Evolutionary conservation across 2,329 filamentous ascomycete genomes (phyloP).

Genomic region (Aspergillus pseudoviridinutans): DNA sequence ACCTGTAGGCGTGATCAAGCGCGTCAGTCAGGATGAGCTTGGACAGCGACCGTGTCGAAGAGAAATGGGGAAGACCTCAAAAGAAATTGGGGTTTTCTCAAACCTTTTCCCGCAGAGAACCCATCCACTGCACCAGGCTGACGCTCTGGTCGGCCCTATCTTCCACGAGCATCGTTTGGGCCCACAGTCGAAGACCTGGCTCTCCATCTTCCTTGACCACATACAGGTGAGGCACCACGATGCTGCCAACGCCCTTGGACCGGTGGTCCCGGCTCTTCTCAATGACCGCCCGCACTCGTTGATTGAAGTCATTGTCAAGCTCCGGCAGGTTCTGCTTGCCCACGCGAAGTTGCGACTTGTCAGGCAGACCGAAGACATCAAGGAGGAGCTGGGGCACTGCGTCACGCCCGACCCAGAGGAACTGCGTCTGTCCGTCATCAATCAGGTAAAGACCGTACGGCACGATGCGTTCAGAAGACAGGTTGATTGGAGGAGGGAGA

Average conservation of each 20-base stretch:
- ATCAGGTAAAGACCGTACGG: conserved; percentile 93
- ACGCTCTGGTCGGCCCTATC: conserved; percentile 91
- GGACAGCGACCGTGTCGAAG: conserved; percentile 5
- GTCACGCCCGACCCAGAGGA: conserved; percentile 92
- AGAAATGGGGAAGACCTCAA: conserved; percentile 7
- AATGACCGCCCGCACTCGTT: conserved; percentile 82
- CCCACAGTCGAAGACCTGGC: conserved; percentile 92
- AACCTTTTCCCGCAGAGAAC: conserved; percentile 91
- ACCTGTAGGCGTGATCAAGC: conserved; percentile 24
- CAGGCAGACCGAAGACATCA: conserved; percentile 86
- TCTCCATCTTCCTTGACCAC: conserved; percentile 94
- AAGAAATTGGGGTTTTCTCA: conserved; percentile 25
- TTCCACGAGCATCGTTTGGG: conserved; percentile 91
- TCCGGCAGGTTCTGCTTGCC: conserved; percentile 86
- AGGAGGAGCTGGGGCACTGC: conserved; percentile 81
- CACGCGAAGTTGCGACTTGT: conserved; percentile 79
- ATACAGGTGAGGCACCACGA: conserved; percentile 88
- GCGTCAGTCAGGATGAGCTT: conserved; percentile 20
- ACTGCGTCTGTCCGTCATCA: conserved; percentile 95
- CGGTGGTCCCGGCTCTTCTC: conserved; percentile 89
- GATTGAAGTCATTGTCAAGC: conserved; percentile 93
- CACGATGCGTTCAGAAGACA: conserved; percentile 82
- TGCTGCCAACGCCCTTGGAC: conserved; percentile 84
- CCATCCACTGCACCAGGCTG: conserved; percentile 91
- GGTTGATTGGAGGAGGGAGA: conserved; percentile 77